Evolutionary conservation across 1,284 basidiomycete genomes (phyloP), one percentile per base, ranked within the genome.

Genomic region (Irpex sp.): DNA sequence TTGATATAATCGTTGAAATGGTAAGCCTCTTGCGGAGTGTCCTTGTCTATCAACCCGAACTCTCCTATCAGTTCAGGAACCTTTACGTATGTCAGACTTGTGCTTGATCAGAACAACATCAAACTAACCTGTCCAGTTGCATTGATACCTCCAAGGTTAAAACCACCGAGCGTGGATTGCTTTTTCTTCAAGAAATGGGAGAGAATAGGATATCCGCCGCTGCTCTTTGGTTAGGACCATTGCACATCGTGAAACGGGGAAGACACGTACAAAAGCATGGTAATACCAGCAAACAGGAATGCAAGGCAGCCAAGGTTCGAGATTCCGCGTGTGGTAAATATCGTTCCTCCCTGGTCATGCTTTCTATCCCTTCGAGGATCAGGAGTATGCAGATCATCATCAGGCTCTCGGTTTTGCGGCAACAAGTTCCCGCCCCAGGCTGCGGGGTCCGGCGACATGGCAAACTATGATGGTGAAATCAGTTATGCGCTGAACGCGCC

Each of bases 301-400:
- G 86, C 67, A 11, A 95, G 77, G 73, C 91, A 94, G 9, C 93
- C 93, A 3, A 94, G 76, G 74, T 95, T 95, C 56, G 82, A 76
- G 5, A 93, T 66, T 21, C 93, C 92, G 71, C 93, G 83, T 56
- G 74, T 72, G 8, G 92, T 93, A 70, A 93, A 86, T 49, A 93
- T 79, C 57, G 79, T 81, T 4, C 88, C 85, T 46, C 85, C 83
- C 51, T 74, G 72, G 71, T 91, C 89, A 58, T 77, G 75, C 64
- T 82, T 85, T 63, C 82, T 75, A 72, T 93, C 90, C 55, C 89
- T 80, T 54, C 82, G 82, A 2, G 92, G 90, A 72, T 91, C 88
- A 5, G 89, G 89, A 68, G 88, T 89, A 72, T 92, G 90, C 47
- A 92, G 81, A 59, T 80, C 81, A 71, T 92, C 90, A 66, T 92